Conservation (phyloP, 2,329 filamentous ascomycete species). For the Cladosporium phlei region DNA sequence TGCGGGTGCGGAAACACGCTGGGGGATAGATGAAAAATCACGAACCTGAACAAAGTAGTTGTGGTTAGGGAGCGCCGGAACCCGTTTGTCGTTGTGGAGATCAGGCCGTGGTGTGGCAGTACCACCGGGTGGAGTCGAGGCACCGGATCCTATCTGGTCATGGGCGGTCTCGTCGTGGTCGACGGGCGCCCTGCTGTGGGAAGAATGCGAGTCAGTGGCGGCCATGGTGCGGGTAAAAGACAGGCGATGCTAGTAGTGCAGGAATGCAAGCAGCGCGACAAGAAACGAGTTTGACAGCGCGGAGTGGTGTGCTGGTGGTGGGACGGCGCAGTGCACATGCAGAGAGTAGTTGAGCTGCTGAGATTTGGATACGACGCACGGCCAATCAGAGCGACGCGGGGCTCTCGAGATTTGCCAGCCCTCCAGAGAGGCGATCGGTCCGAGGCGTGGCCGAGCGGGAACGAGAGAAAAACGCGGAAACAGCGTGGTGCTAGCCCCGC, state of each 20-base stretch:
- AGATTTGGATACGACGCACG: slow-evolving; percentile 18
- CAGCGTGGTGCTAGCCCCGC: slow-evolving; percentile 1
- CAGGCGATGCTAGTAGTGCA: slow-evolving; percentile 1
- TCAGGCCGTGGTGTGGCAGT: slow-evolving; percentile 92
- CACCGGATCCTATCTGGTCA: slow-evolving; percentile 73
- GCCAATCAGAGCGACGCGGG: slow-evolving; percentile 15
- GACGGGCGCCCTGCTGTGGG: slow-evolving; percentile 33
- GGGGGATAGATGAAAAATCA: slow-evolving; percentile 51
- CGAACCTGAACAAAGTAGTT: slow-evolving; percentile 97
- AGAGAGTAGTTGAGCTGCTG: slow-evolving; percentile 22
- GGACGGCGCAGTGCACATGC: slow-evolving; percentile 13
- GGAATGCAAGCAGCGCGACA: slow-evolving; percentile 26
- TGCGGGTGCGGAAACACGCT: slow-evolving; percentile 3
- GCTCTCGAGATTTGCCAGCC: slow-evolving; percentile 1
- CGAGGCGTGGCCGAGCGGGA: slow-evolving; percentile 8
- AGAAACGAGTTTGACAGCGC: too few species aligned
- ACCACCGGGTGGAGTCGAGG: slow-evolving; percentile 76
- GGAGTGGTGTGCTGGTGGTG: slow-evolving; percentile 2
- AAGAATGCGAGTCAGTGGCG: slow-evolving; percentile 32
- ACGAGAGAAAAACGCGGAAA: slow-evolving; percentile 12
- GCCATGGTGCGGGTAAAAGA: slow-evolving; percentile 21
- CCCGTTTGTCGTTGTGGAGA: slow-evolving; percentile 78
- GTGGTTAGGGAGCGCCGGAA: slow-evolving; percentile 88
- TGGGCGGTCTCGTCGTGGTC: slow-evolving; percentile 68
- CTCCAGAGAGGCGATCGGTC: slow-evolving; percentile 9